These are phyloP conservation scores for Chimonanthus salicifolius DNA, from an alignment of 164 flowering plant genomes.

Conservation along the genomic window DNA sequence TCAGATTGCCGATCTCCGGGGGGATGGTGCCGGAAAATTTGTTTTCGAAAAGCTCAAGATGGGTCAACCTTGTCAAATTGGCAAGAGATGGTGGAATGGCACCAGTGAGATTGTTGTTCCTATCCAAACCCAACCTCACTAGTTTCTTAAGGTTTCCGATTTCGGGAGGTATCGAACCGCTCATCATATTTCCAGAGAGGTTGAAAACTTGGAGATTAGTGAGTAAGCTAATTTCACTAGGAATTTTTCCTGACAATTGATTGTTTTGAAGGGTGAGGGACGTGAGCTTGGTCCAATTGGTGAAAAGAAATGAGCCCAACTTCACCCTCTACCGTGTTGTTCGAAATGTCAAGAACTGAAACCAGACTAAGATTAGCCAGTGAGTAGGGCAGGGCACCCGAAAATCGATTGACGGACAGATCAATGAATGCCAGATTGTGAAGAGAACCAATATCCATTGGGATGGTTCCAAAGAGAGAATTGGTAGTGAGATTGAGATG, in stretches of 20 bases:
- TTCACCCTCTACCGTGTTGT: background rate
- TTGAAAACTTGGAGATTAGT: background rate
- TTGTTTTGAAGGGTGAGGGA: background rate
- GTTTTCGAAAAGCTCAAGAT: background rate
- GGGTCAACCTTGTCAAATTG: background rate
- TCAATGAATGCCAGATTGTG: background rate
- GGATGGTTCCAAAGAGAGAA: background rate
- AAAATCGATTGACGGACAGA: background rate
- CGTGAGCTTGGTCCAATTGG: slow-evolving; percentile 3
- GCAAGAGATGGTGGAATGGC: background rate
- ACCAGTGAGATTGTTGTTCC: background rate
- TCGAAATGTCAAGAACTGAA: background rate
- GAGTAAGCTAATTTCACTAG: background rate
- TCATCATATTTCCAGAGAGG: background rate
- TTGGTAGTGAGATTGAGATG: slow-evolving; percentile 1
- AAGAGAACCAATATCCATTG: background rate
- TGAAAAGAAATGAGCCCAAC: background rate
- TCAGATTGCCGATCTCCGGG: too few species aligned
- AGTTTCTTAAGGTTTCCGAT: background rate
- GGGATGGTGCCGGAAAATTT: background rate
- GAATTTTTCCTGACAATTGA: background rate
- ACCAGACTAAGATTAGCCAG: slow-evolving; percentile 1
- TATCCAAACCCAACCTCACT: background rate
- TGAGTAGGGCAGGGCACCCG: background rate
- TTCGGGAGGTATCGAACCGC: slow-evolving; percentile 1